Conservation (phyloP, 2,329 filamentous ascomycete genomes). For the Alternaria sp. region DNA sequence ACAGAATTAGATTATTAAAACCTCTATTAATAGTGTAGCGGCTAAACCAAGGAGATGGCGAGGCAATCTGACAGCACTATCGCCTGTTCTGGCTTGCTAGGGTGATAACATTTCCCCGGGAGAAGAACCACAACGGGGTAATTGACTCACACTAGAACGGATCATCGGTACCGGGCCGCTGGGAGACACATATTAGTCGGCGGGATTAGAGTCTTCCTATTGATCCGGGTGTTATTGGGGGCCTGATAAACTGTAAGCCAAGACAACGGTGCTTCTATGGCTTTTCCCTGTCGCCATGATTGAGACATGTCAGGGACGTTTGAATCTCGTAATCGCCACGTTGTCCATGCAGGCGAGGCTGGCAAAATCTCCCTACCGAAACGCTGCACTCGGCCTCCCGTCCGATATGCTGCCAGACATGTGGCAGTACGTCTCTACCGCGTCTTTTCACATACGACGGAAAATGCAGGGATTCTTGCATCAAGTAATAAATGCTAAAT, state of each 20-base stretch:
- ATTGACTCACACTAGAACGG: neutral
- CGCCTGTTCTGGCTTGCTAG: too few relatives aligned
- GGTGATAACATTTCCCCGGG: neutral
- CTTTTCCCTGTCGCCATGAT: conserved; percentile 1
- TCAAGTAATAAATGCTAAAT: too few relatives aligned
- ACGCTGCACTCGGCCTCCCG: neutral
- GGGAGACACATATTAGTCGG: conserved; percentile 1
- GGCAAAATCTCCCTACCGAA: neutral
- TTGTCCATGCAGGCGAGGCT: neutral
- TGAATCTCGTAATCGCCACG: neutral
- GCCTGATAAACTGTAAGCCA: neutral
- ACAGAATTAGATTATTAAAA: too few relatives aligned
- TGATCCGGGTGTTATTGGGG: conserved; percentile 16
- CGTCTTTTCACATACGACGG: too few relatives aligned
- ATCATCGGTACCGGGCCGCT: conserved; percentile 14
- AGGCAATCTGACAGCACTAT: too few relatives aligned
- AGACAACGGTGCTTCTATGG: neutral
- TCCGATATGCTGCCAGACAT: neutral
- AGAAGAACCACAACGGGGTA: neutral
- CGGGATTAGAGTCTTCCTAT: conserved; percentile 11
- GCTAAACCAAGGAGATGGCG: too few relatives aligned
- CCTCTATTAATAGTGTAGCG: too few relatives aligned
- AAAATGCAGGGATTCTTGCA: too few relatives aligned
- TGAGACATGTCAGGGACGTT: neutral
- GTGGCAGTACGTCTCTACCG: neutral